Evolutionary conservation across 192 early-diverging fungal species (phyloP), one percentile per base, ranked within the genome.

Genomic region (Dispira simplex): DNA sequence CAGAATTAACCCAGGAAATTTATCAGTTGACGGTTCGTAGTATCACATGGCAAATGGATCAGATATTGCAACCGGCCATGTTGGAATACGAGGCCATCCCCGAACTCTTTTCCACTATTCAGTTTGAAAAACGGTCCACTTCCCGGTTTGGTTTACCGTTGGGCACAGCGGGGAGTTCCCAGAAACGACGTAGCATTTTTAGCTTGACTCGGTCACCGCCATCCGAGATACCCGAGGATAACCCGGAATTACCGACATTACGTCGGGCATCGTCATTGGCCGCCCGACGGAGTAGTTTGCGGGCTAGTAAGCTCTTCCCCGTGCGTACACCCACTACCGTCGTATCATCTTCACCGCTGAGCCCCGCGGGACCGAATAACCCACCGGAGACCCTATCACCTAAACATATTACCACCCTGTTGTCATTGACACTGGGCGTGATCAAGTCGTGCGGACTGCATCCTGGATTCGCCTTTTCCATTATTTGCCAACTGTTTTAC

Each of bases 1-100:
- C 88, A 8, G 92, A 93, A 64, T 79, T 92, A 32, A 78, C 92
- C 47, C 77, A 84, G 53, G 90, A 86, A 51, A 83, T 82, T 46
- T 82, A 85, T 58, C 74, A 78, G 26, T 70, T 81, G 55, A 65
- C 88, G n/a, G 74, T 88, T 6, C 71, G 73, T 18, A 85, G 86
- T 53, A 77, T 85, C 3, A 77, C 86, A 67, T 68, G 73, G 16
- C 72, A 85, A 46, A 72, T 90, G 20, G 86, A 87, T 54, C 80
- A 74, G 43, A 73, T 88, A 46, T 58, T 90, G 5, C 84, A 87
- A 52, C 60, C 75, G 13, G 77, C 84, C 51, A 75, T 90, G 68
- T 70, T 90, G 12, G 85, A 84, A 18, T 80, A 81, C 66, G 86
- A 86, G 25, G 74, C 83, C 26, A 85, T 91, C 64, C 76, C 72